Conservation (phyloP, 768 basidiomycete genomes). For the Crassisporium funariophilum region DNA sequence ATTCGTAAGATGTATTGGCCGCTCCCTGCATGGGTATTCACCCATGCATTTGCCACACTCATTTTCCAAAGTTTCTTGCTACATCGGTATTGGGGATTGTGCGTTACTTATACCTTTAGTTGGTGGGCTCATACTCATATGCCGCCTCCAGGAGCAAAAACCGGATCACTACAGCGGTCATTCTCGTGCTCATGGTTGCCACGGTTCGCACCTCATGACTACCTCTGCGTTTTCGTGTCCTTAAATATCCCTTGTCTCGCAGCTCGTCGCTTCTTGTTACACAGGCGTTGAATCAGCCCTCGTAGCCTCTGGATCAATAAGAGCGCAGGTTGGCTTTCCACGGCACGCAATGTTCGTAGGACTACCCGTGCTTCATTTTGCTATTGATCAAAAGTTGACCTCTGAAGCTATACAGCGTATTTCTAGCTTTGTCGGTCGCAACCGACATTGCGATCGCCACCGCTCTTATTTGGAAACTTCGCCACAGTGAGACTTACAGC, state of each 20-base stretch:
- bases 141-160: too few species aligned
- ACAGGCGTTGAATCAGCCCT: too few species aligned
- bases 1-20: not conserved
- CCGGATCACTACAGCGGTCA: not conserved
- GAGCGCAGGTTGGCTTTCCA: too few species aligned
- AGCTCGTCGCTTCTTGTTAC: too few species aligned
- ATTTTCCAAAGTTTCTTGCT: constrained; percentile 4
- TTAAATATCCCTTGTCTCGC: too few species aligned
- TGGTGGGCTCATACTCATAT: too few species aligned
- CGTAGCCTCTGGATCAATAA: too few species aligned
- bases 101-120: not conserved
- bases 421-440: not conserved
- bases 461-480: not conserved
- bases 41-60: not conserved
- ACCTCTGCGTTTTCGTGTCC: too few species aligned
- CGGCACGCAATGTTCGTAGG: too few species aligned
- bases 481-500: not conserved
- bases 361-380: not conserved
- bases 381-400: too few species aligned
- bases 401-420: not conserved
- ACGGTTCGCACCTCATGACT: too few species aligned
- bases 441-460: not conserved
- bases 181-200: too few species aligned
- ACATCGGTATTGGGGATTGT: constrained; percentile 4
- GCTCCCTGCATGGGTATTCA: not conserved